Evolutionary conservation across 257 asterid genomes (phyloP).

Genomic region (Avicennia marina): DNA sequence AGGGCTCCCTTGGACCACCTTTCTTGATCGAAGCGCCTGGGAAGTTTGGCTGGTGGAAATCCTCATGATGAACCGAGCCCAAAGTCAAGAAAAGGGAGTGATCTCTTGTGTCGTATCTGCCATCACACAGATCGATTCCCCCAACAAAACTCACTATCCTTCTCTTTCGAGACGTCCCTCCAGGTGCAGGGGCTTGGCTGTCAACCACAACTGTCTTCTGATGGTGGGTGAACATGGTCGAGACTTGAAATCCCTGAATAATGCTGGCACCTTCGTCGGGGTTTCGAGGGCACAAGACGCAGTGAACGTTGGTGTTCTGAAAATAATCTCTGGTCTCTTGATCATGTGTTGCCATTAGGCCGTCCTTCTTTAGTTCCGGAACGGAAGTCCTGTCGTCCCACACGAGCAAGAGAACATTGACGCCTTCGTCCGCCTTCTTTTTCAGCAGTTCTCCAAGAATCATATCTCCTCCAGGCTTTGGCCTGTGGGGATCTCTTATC

Average conservation of each 20-base stretch:
- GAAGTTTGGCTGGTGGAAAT: slow-evolving; percentile 88
- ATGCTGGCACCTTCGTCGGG: slow-evolving; percentile 52
- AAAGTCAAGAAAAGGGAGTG: slow-evolving; percentile 69
- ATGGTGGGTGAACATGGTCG: slow-evolving; percentile 88
- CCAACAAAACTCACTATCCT: slow-evolving; percentile 70
- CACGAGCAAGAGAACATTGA: slow-evolving; percentile 64
- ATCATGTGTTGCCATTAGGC: slow-evolving; percentile 88
- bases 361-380: slow-evolving; percentile 43
- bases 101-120: slow-evolving; percentile 58
- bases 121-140: slow-evolving; percentile 92
- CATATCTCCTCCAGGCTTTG: slow-evolving; percentile 44
- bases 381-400: slow-evolving; percentile 87
- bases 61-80: slow-evolving; percentile 48
- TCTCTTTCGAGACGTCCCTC: slow-evolving; percentile 27
- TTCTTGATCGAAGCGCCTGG: slow-evolving; percentile 60
- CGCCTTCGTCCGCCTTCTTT: slow-evolving; percentile 74
- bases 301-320: slow-evolving; percentile 51
- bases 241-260: slow-evolving; percentile 60
- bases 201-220: slow-evolving; percentile 77
- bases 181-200: slow-evolving; percentile 17
- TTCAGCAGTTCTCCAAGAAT: slow-evolving; percentile 65
- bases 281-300: slow-evolving; percentile 72
- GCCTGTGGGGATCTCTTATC: slow-evolving; percentile 54
- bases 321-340: slow-evolving; percentile 61
- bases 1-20: slow-evolving; percentile 96